phyloP scores from a whole-genome alignment of 148 eudicot genomes.

The Selenicereus undatus region DNA sequence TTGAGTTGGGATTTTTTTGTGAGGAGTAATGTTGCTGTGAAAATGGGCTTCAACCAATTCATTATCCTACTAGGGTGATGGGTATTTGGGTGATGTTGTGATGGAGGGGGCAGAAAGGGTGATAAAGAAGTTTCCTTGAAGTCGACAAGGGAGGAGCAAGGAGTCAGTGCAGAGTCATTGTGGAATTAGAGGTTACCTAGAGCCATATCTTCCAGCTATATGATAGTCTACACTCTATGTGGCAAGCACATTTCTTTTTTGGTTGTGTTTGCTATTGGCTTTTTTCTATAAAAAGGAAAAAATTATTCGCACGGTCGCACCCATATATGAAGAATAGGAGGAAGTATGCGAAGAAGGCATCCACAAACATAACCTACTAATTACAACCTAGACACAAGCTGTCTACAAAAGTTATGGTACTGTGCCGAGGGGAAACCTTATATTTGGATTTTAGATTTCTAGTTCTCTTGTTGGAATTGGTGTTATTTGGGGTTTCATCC shows the following conservation, averaged over 20 bases:
- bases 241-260: background rate
- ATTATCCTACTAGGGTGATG: background rate
- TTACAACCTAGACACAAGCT: background rate
- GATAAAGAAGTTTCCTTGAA: background rate
- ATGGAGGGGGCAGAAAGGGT: background rate
- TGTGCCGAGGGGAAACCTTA: no score
- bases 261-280: background rate
- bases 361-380: background rate
- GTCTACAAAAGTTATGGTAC: background rate
- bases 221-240: background rate
- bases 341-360: background rate
- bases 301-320: no score
- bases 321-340: background rate
- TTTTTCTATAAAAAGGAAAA: no score
- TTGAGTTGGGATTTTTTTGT: background rate
- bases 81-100: background rate
- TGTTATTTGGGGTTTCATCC: background rate
- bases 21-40: background rate
- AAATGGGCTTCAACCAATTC: background rate
- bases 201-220: background rate
- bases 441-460: no score
- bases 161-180: background rate
- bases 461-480: background rate
- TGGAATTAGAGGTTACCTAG: background rate
- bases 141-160: no score